Evolutionary conservation across 306 rosid species (phyloP).

Genomic region (Dryas drummondii): DNA sequence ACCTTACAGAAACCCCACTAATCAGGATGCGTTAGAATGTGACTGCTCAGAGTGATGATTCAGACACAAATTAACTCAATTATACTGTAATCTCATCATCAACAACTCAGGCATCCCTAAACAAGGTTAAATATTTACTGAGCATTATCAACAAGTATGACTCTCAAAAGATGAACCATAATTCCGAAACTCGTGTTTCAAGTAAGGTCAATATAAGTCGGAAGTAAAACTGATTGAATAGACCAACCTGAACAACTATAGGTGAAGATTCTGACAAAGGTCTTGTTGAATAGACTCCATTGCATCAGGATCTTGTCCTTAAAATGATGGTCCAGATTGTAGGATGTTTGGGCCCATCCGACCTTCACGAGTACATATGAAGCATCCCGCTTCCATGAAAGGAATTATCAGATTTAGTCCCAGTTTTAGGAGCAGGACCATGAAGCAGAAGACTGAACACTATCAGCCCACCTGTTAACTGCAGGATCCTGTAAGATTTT

Average conservation of each 20-base stretch:
- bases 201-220: not conserved
- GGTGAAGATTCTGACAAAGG: not conserved
- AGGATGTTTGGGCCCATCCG: not conserved
- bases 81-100: not conserved
- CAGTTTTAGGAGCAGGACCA: not conserved
- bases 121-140: not conserved
- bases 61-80: not conserved
- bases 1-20: not conserved
- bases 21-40: not conserved
- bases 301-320: not conserved
- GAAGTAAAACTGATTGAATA: not conserved
- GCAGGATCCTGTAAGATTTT: constrained; percentile 8
- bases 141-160: not conserved
- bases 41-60: not conserved
- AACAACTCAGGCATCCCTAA: not conserved
- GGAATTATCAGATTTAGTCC: not conserved
- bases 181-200: not conserved
- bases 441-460: not conserved
- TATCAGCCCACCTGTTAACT: constrained; percentile 8
- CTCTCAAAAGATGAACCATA: not conserved
- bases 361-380: constrained; percentile 6
- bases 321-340: constrained; percentile 2
- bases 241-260: constrained; percentile 23
- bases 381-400: constrained; percentile 3
- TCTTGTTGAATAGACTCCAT: not conserved